Percentiles rank a stretch among this genome's conserved stretches.
Conservation (phyloP, 768 basidiomycete genomes). For the Amanita rimosa region DNA sequence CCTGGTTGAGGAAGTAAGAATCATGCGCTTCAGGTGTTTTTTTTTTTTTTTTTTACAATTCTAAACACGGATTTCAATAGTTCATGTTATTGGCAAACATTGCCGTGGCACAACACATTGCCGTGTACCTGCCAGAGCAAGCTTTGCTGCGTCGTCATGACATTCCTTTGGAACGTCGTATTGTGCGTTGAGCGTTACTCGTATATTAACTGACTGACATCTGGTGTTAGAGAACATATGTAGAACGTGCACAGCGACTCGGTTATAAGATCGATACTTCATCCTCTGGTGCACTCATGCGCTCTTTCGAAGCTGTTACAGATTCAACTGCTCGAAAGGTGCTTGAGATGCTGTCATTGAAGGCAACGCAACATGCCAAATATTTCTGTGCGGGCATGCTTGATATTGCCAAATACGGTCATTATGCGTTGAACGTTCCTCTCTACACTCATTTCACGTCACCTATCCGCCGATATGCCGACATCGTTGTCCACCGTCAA, state of each 20-base stretch:
- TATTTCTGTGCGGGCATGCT: slow-evolving; percentile 99
- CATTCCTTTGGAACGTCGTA: slow-evolving; percentile 79
- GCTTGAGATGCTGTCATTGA: slow-evolving; percentile 76
- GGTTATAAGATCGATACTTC: slow-evolving; percentile 76
- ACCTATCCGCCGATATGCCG: slow-evolving; percentile 89
- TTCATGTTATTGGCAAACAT: slow-evolving; percentile 93
- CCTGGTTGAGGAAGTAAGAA: slow-evolving; percentile 78
- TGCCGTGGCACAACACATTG: slow-evolving; percentile 85
- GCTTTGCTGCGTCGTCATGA: slow-evolving; percentile 95
- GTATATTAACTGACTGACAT: slow-evolving; percentile 8
- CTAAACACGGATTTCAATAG: slow-evolving; percentile 24
- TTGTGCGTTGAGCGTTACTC: slow-evolving; percentile 36
- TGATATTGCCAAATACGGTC: slow-evolving; percentile 95
- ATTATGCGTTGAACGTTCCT: slow-evolving; percentile 84
- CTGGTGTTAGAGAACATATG: slow-evolving; percentile 51
- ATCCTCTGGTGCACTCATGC: slow-evolving; percentile 74
- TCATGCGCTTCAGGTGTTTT: background rate
- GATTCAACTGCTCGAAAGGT: slow-evolving; percentile 67
- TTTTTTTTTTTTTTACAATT: background rate
- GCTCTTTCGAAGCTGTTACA: slow-evolving; percentile 63
- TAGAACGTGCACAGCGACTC: slow-evolving; percentile 71
- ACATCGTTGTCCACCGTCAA: slow-evolving; percentile 93
- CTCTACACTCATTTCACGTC: slow-evolving; percentile 92
- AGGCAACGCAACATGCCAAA: slow-evolving; percentile 91
- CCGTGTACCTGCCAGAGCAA: slow-evolving; percentile 91